A percentile compares a stretch with the other conserved stretches of the same genome.
Evolutionary conservation across 306 rosid species (phyloP).

Genomic region (Hylodesmum podocarpum): DNA sequence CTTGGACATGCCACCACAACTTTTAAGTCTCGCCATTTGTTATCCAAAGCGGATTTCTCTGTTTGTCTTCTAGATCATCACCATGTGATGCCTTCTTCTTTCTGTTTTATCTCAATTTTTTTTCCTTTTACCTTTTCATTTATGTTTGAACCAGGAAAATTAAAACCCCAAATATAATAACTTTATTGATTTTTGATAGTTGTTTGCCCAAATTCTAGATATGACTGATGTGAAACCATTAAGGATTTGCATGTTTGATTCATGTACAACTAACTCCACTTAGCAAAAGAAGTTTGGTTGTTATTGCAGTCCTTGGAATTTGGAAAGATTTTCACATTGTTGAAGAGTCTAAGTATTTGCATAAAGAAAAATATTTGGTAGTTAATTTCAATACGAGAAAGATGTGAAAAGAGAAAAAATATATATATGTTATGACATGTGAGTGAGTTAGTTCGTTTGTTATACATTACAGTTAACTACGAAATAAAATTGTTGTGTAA

Average conservation of each 20-base stretch:
- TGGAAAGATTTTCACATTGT: neutral
- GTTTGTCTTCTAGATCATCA: slow-evolving; percentile 34
- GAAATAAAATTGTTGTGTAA: no score
- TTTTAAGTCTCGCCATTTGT: slow-evolving; percentile 42
- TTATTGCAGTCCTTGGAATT: neutral
- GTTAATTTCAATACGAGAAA: no score
- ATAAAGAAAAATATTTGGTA: no score
- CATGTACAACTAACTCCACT: neutral
- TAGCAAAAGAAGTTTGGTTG: neutral
- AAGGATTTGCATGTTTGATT: neutral
- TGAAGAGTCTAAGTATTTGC: slow-evolving; percentile 1
- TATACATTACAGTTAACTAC: no score
- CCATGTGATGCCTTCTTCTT: slow-evolving; percentile 33
- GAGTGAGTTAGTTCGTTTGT: no score
- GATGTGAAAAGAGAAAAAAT: no score
- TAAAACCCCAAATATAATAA: neutral
- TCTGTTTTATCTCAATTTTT: neutral
- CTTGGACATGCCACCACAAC: slow-evolving; percentile 48
- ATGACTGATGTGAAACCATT: neutral
- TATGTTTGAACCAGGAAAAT: neutral
- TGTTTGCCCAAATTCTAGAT: no score
- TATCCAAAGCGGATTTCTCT: slow-evolving; percentile 45
- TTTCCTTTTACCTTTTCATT: neutral
- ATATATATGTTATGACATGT: no score
- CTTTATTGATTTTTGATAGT: no score